These are phyloP conservation scores for Rhynchosporium agropyri DNA, from an alignment of 2,329 filamentous ascomycete species.

Conservation along the genomic window DNA sequence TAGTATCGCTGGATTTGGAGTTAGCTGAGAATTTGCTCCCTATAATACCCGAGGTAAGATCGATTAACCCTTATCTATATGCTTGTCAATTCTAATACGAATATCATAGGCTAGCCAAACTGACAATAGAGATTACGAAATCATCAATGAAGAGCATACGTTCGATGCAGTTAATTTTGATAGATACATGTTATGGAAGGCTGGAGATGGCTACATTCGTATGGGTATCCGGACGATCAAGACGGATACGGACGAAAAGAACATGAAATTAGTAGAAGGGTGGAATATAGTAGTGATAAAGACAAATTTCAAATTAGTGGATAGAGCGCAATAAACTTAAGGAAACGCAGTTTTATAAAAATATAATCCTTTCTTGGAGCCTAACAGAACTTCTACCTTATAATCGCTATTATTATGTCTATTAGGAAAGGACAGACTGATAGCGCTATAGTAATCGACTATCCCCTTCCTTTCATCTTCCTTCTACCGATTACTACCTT, in stretches of 20 bases:
- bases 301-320: not conserved
- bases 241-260: not conserved
- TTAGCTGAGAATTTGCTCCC: not conserved
- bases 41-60: conserved; percentile 4
- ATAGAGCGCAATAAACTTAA: not conserved
- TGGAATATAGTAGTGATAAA: not conserved
- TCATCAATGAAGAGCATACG: not conserved
- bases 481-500: conserved; percentile 12
- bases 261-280: not conserved
- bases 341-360: not conserved
- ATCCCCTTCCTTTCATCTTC: conserved; percentile 6
- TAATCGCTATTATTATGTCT: not conserved
- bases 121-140: not conserved
- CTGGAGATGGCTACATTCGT: not conserved
- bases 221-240: conserved; percentile 2
- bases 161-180: not conserved
- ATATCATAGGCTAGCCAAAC: conserved; percentile 1
- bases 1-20: not conserved
- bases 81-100: not conserved
- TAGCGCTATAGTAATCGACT: not conserved
- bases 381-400: not conserved
- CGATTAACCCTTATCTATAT: not conserved
- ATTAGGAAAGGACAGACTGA: not conserved
- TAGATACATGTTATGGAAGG: conserved; percentile 5
- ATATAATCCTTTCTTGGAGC: not conserved